Conservation (phyloP, 306 rosid genomes). For the Prunus davidiana region DNA sequence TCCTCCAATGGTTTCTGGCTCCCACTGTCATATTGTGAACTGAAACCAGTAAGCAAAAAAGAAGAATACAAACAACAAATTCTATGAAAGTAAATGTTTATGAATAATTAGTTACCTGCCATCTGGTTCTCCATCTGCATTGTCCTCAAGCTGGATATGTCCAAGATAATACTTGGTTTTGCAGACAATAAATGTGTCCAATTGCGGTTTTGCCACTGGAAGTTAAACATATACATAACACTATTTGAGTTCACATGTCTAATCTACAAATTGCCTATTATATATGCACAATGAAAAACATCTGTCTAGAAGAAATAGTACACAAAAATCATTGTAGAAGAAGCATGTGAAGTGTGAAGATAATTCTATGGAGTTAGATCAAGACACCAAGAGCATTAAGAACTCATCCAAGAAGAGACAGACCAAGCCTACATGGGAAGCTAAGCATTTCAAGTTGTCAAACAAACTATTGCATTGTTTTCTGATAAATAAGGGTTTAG, state of each 20-base stretch:
- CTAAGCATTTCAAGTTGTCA: background rate
- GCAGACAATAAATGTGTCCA: constrained; percentile 85
- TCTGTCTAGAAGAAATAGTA: background rate
- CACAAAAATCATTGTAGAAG: background rate
- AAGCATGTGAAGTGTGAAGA: background rate
- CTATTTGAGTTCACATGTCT: background rate
- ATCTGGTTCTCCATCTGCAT: constrained; percentile 56
- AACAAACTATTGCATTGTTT: background rate
- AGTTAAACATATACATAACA: background rate
- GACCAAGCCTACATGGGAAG: background rate
- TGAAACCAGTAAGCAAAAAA: constrained; percentile 1
- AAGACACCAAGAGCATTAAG: background rate
- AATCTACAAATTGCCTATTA: background rate
- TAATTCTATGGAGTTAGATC: background rate
- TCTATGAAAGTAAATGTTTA: constrained; percentile 1
- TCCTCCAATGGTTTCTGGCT: constrained; percentile 29
- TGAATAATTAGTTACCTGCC: constrained; percentile 53
- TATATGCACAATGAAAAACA: background rate
- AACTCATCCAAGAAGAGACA: background rate
- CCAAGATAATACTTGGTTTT: constrained; percentile 75
- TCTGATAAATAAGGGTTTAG: background rate
- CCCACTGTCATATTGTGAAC: constrained; percentile 27
- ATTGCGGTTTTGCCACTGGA: constrained; percentile 72
- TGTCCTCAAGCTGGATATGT: constrained; percentile 81
- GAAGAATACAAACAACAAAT: background rate